Evolutionary conservation across 345 rosid species (phyloP), one percentile per base, ranked within the genome.

Genomic region (Physaria fendleri): DNA sequence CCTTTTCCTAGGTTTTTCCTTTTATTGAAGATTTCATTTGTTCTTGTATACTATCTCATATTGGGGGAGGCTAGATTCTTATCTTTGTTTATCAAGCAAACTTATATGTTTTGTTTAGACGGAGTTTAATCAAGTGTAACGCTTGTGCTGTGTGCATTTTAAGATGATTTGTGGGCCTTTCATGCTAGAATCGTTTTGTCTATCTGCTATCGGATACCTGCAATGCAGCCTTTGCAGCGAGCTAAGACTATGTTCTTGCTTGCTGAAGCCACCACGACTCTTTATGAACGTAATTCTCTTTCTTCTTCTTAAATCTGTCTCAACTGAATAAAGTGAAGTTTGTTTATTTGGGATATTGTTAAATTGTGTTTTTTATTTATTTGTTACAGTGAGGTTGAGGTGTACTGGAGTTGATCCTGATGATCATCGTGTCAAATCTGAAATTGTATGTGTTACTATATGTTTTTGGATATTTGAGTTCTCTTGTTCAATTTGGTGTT

Each of bases 361-460:
- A 0, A 42, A 29, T 34, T 38, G 65, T 48, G 13, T 32, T 13
- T 8, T 56, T 60, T 62, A 44, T 29, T 58, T n/a, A n/a, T n/a
- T n/a, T n/a, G n/a, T 74, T 66, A 5, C 76, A 90, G 99, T 94
- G 87, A 82, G 79, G 74, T 59, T 94, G 74, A 90, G 92, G 71
- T 83, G 96, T 59, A 71, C 41, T 34, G 99, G 99, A 4, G 74
- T 80, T 46, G 68, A 85, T 64, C 97, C 85, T 37, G 85, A 82
- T 27, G 90, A 87, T 34, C 99, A 90, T 80, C 92, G 82, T 30
- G 77, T 87, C 1, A 87, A 90, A 75, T 78, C 93, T 8, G 97
- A 94, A 77, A 83, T 90, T 40, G 99, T 90, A 82, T 65, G 79
- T 72, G 9, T 27, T 11, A 34, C 3, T 58, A 46, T 33, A 6